Evolutionary conservation across 2,329 filamentous ascomycete species (phyloP).

Genomic region (Colletotrichum graminicola): DNA sequence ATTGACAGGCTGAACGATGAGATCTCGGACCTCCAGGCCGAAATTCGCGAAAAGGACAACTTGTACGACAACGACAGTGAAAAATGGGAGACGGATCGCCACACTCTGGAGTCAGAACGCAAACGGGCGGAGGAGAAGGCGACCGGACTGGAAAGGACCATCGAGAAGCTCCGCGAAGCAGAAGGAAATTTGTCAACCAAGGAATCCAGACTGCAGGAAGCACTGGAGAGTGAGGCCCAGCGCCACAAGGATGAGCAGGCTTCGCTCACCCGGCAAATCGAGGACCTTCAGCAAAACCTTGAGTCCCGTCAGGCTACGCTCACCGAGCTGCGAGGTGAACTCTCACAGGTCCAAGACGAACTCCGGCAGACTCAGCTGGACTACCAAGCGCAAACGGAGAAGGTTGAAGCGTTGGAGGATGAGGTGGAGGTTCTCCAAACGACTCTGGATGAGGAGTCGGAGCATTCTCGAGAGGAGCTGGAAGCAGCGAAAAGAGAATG

Average conservation of each 20-base stretch:
- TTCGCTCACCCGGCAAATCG: constrained; percentile 77
- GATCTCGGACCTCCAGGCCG: constrained; percentile 72
- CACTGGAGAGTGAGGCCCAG: constrained; percentile 77
- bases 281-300: constrained; percentile 79
- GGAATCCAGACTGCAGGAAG: constrained; percentile 75
- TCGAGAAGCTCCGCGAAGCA: constrained; percentile 76
- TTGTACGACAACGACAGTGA: constrained; percentile 78
- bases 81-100: constrained; percentile 77
- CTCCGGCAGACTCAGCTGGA: constrained; percentile 76
- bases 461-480: constrained; percentile 66
- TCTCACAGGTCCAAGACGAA: constrained; percentile 76
- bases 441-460: constrained; percentile 73
- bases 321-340: constrained; percentile 74
- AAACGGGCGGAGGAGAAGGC: constrained; percentile 77
- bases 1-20: constrained; percentile 67
- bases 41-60: constrained; percentile 77
- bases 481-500: constrained; percentile 60
- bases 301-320: constrained; percentile 74
- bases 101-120: constrained; percentile 74
- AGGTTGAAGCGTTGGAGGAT: constrained; percentile 77
- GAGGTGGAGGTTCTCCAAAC: constrained; percentile 81
- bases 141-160: constrained; percentile 75
- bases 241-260: constrained; percentile 80
- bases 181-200: constrained; percentile 77
- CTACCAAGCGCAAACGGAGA: constrained; percentile 72